These are phyloP conservation scores for Penicillium occitanis DNA, from an alignment of 2,329 filamentous ascomycete genomes.

Conservation along the genomic window DNA sequence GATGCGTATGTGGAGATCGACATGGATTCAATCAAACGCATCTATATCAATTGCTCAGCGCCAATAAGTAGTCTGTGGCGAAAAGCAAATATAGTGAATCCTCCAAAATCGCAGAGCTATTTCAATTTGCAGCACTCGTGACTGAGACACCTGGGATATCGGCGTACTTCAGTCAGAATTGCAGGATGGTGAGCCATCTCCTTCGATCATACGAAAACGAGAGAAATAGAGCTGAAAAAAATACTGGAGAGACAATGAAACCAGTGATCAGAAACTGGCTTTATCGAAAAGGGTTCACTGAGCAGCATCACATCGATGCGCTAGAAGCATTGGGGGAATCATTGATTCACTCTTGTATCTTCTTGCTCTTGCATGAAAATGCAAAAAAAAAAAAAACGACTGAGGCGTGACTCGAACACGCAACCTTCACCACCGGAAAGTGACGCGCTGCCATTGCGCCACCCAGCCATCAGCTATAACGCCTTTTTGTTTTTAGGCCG, in stretches of 20 bases:
- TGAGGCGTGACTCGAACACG: conserved; percentile 20
- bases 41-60: not conserved
- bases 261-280: not conserved
- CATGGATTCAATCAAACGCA: not conserved
- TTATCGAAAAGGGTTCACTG: not conserved
- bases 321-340: not conserved
- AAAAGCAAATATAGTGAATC: not conserved
- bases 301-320: not conserved
- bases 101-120: not conserved
- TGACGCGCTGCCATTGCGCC: conserved; percentile 5
- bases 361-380: not conserved
- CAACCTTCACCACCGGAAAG: conserved; percentile 21
- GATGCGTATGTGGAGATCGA: not conserved
- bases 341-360: not conserved
- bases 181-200: not conserved
- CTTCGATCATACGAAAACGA: not conserved
- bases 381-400: not conserved
- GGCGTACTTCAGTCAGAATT: not conserved
- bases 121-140: not conserved
- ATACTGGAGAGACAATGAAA: not conserved
- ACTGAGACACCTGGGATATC: not conserved
- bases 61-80: not conserved
- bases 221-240: not conserved
- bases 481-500: not conserved
- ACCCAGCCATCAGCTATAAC: not conserved